These are phyloP conservation scores for Clonostachys rosea DNA, from an alignment of 2,329 filamentous ascomycete species.

Conservation along the genomic window DNA sequence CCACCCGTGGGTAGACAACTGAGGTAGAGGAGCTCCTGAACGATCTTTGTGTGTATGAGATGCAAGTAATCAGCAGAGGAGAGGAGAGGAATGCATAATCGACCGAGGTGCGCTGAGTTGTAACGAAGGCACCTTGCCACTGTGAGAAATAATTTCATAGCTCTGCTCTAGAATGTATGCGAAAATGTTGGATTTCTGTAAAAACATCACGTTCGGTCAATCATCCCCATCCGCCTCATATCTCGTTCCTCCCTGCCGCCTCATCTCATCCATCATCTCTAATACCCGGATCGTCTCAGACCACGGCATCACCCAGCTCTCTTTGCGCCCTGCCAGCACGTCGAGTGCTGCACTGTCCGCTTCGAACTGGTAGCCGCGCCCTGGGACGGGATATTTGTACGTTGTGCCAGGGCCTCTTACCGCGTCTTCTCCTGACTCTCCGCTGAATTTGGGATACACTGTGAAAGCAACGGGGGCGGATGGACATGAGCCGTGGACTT, in stretches of 20 bases:
- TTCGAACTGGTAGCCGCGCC: conserved; percentile 36
- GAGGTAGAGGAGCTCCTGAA: no score
- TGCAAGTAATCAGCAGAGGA: no score
- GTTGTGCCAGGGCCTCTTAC: conserved; percentile 11
- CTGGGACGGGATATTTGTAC: conserved; percentile 24
- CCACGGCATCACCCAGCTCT: conserved; percentile 38
- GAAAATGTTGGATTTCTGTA: no score
- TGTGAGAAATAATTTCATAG: no score
- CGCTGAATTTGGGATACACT: conserved; percentile 7
- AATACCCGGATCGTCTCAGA: conserved; percentile 37
- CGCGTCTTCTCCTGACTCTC: conserved; percentile 14
- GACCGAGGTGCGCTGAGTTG: no score
- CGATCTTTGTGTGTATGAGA: no score
- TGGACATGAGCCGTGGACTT: conserved; percentile 23
- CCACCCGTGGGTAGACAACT: no score
- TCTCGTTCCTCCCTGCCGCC: conserved; percentile 20
- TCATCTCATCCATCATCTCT: conserved; percentile 40
- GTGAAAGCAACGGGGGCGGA: conserved; percentile 27
- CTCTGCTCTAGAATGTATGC: no score
- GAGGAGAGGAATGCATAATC: no score
- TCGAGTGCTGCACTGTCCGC: conserved; percentile 35
- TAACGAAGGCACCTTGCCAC: no score
- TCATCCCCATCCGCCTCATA: conserved; percentile 17
- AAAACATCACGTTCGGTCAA: no score
- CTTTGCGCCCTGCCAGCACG: conserved; percentile 24